Conservation (phyloP, 2,329 filamentous ascomycete species). For the Ceratocystiopsis minuta region DNA sequence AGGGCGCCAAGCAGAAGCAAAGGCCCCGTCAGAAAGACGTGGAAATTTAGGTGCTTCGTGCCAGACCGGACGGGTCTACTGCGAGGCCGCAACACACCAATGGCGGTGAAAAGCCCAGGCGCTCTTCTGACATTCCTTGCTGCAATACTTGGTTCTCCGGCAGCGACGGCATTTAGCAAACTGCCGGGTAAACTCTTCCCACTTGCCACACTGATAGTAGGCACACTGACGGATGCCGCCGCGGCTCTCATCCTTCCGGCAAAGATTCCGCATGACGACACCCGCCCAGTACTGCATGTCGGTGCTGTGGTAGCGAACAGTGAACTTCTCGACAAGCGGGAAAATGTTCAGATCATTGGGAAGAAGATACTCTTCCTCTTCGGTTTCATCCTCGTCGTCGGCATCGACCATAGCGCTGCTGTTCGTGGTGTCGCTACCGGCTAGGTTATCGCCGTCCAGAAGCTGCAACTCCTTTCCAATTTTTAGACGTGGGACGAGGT, state of each 20-base stretch:
- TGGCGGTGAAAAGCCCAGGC: conserved; percentile 97
- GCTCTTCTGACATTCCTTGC: conserved; percentile 98
- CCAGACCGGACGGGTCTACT: conserved; percentile 16
- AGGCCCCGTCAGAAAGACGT: no score
- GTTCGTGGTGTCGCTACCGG: conserved; percentile 6
- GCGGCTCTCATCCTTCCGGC: conserved; percentile 87
- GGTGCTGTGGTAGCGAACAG: conserved; percentile 79
- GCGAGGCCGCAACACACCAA: conserved; percentile 72
- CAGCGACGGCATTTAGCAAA: conserved; percentile 97
- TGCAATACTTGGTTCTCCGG: conserved; percentile 95
- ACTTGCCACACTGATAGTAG: conserved; percentile 95
- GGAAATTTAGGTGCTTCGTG: no score
- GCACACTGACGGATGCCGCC: conserved; percentile 94
- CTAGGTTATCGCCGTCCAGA: conserved; percentile 49
- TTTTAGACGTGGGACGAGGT: conserved; percentile 79
- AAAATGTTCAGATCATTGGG: conserved; percentile 98
- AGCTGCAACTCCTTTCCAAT: conserved; percentile 72
- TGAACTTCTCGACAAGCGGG: conserved; percentile 95
- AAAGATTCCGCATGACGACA: conserved; percentile 96
- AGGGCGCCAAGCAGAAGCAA: no score
- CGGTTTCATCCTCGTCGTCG: conserved; percentile 38
- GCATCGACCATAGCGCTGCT: conserved; percentile 1
- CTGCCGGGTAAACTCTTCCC: conserved; percentile 91
- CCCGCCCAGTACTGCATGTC: conserved; percentile 99
- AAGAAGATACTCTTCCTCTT: conserved; percentile 73